Evolutionary conservation across 225 moss, liverwort and hornwort genomes (phyloP), one percentile per base, ranked within the genome.

Genomic region (Marchantia polymorpha): DNA sequence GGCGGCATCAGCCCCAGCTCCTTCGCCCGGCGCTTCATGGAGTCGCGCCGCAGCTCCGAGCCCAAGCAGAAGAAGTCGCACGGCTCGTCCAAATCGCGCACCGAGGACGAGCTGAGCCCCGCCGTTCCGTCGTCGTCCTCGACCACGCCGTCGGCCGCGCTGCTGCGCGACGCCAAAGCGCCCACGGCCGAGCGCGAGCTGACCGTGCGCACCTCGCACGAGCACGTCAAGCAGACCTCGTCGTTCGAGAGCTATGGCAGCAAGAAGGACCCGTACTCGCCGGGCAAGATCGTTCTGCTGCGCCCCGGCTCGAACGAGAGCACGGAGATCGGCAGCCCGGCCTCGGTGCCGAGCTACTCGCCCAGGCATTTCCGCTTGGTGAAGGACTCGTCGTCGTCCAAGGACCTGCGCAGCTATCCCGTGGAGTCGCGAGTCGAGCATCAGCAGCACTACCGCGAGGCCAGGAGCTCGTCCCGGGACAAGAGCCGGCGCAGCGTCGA

Each of bases 1-100:
- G 90, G 84, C 7, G 84, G 91, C 70, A 85, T 90, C 58, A 91
- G 90, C 74, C 92, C 91, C 61, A 90, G 92, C 8, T 90, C 92
- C 39, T 81, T 85, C 50, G 84, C 84, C 48, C 66, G 84, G 66
- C 84, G 81, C 2, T 85, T 85, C 75, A 74, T 85, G 73, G 84
- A 74, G 48, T 81, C 78, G 27, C 73, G 84, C 27, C 74, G 81
- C 55, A 64, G 77, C 23, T 49, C 72, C 20, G 78, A 78, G 77
- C 65, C 73, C 13, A 82, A 85, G 81, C 72, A 73, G 47, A 83
- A 71, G 65, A 27, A 52, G 54, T 50, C 64, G 29, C 74, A 74
- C 0, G 39, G n/a, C 15, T 52, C 52, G 11, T 72, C 72, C 3
- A 11, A 8, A 30, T 80, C 83, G 12, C 72, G 64, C 27, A 72